Percentiles rank a stretch among this genome's conserved stretches.
Evolutionary conservation across 768 basidiomycete genomes (phyloP).

Genomic region (Russula sp.): DNA sequence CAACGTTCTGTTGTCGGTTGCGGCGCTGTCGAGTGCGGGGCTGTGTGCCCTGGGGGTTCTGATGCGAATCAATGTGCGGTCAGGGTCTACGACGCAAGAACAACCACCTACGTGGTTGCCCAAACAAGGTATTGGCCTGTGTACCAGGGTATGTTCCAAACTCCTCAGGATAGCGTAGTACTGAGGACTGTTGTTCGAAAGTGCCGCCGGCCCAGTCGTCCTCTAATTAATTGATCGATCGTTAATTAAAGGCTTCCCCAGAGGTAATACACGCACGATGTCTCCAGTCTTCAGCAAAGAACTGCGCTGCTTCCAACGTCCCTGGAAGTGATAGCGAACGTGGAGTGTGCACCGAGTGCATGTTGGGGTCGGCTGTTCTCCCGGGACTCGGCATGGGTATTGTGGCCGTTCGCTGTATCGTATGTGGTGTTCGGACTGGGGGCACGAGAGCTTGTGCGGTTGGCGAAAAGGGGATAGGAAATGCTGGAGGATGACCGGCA

Average conservation of each 20-base stretch:
- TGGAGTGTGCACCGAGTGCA: neutral
- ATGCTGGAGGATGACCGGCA: neutral
- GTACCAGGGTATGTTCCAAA: neutral
- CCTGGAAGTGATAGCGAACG: neutral
- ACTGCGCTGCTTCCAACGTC: neutral
- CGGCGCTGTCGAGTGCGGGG: neutral
- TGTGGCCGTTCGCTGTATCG: neutral
- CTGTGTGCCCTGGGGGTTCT: neutral
- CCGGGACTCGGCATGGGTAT: neutral
- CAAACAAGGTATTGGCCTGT: no score
- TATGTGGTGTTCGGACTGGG: neutral
- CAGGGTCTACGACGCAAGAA: no score
- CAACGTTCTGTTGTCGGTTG: neutral
- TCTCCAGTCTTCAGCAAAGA: neutral
- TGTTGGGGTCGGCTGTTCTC: neutral
- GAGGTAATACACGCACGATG: neutral
- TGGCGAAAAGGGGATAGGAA: neutral
- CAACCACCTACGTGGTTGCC: no score
- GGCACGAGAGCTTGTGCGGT: neutral
- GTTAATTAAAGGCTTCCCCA: neutral
- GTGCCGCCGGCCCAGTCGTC: neutral
- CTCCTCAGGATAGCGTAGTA: neutral
- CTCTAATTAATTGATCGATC: neutral
- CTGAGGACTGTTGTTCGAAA: neutral
- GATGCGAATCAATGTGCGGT: neutral